phyloP scores from a whole-genome alignment of 345 rosid species.

The Sonneratia caseolaris region DNA sequence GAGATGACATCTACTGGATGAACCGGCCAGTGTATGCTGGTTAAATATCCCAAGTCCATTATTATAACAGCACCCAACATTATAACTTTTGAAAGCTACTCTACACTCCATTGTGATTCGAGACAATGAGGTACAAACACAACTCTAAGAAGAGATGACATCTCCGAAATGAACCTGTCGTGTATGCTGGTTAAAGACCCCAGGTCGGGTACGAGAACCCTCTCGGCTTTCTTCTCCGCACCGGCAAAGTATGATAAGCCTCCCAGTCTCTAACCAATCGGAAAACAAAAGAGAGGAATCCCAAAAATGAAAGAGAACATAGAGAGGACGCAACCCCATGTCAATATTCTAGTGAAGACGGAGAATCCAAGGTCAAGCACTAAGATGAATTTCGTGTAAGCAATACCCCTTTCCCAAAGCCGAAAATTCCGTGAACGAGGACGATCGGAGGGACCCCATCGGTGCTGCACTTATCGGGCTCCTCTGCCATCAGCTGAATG shows the following conservation, averaged over 20 bases:
- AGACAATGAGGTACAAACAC: neutral
- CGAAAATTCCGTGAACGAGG: constrained; percentile 93
- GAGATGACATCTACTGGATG: neutral
- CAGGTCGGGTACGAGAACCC: constrained; percentile 93
- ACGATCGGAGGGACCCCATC: constrained; percentile 74
- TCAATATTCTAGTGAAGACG: neutral
- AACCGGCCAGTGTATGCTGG: constrained; percentile 83
- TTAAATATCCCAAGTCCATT: constrained; percentile 81
- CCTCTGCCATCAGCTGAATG: neutral
- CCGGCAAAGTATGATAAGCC: constrained; percentile 93
- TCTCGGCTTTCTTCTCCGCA: constrained; percentile 93
- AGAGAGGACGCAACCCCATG: neutral
- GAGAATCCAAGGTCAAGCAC: neutral
- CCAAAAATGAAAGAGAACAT: neutral
- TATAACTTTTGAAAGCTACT: neutral
- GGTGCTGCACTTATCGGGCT: constrained; percentile 5
- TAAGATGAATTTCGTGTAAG: neutral
- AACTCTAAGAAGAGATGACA: neutral
- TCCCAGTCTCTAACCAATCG: constrained; percentile 49
- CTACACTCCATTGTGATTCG: neutral
- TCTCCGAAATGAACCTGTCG: constrained; percentile 44
- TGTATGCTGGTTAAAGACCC: constrained; percentile 87
- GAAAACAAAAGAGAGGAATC: neutral
- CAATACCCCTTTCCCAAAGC: constrained; percentile 94
- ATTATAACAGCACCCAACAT: too few species aligned